These are phyloP conservation scores for Fraxinus americana DNA, from an alignment of 257 asterid genomes.

Conservation along the genomic window DNA sequence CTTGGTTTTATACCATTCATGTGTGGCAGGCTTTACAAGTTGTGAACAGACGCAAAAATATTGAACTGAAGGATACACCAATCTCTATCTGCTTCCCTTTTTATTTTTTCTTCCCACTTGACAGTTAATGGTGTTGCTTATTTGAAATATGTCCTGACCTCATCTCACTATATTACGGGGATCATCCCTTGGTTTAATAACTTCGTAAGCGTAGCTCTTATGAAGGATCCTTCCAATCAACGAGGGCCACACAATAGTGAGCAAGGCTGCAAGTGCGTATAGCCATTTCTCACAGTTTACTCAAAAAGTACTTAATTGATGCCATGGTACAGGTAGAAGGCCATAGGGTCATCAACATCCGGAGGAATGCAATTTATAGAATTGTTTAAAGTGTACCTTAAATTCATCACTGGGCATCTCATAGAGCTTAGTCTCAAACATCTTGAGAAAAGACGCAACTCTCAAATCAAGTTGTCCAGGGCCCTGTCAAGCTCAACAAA, in stretches of 20 bases:
- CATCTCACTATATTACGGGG: neutral
- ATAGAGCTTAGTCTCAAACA: conserved; percentile 80
- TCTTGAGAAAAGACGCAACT: conserved; percentile 81
- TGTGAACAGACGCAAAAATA: neutral
- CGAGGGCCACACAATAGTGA: neutral
- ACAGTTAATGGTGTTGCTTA: neutral
- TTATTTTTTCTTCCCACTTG: neutral
- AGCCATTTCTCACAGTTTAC: neutral
- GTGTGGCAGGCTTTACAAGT: neutral
- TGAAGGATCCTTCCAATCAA: neutral
- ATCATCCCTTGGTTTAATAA: neutral
- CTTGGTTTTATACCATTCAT: neutral
- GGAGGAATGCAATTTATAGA: conserved; percentile 3
- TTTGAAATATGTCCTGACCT: neutral
- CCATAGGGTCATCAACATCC: neutral
- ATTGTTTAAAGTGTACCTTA: conserved; percentile 49
- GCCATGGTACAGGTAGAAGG: neutral
- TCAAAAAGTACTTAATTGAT: neutral
- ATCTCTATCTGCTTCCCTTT: neutral
- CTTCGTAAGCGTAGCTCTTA: neutral
- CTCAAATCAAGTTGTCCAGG: conserved; percentile 86
- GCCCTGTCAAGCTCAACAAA: conserved; percentile 58
- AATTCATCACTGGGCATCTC: conserved; percentile 86
- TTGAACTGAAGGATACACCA: neutral
- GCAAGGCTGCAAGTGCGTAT: neutral